Base-by-base conservation (phyloP, 2,329 filamentous ascomycete genomes). In the Fusarium piperis region DNA sequence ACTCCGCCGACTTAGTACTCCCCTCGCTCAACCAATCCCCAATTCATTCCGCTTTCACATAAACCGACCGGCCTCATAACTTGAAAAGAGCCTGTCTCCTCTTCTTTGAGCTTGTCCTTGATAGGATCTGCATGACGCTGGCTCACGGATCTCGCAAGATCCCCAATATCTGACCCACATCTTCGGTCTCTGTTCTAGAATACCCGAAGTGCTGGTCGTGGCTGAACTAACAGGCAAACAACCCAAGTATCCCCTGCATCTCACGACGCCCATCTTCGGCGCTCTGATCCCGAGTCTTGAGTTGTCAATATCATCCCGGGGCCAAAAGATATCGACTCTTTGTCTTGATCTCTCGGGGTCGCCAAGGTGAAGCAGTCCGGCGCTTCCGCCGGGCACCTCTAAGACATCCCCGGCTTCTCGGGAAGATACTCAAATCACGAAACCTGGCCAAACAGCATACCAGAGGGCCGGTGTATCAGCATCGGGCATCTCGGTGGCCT, bases 281-380 rank as follows among this genome's bases (percentile, higher is more conserved):
- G 35, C 44, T 60, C 52, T 57, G 52, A 51, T 59, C 59, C 61
- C 58, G 53, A 38, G 33, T 67, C 38, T 44, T 20, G 39, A 46
- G 18, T 48, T 70, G 16, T 44, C 46, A 44, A 55, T 59, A 46
- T 38, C 59, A 61, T 61, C 28, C 28, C 32, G 13, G 23, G 23
- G 12, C 51, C 58, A 32, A 58, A 58, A 69, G 65, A 62, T 33
- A 46, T 61, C 20, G 10, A 48, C 59, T 63, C 36, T 67, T 28
- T 56, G 16, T 70, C 70, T 67, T 62, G 69, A 53, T 39, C 64
- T 61, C 56, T 56, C 65, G 51, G 70, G 74, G 72, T 59, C 61
- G 65, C 59, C 63, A 38, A 68, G 59, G 55, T 73, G 74, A 76
- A 65, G 65, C 59, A 62, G 68, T 75, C 74, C 74, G 74, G 74